Base-by-base conservation (phyloP, 2,329 filamentous ascomycete species). In the Emmonsia crescens region DNA sequence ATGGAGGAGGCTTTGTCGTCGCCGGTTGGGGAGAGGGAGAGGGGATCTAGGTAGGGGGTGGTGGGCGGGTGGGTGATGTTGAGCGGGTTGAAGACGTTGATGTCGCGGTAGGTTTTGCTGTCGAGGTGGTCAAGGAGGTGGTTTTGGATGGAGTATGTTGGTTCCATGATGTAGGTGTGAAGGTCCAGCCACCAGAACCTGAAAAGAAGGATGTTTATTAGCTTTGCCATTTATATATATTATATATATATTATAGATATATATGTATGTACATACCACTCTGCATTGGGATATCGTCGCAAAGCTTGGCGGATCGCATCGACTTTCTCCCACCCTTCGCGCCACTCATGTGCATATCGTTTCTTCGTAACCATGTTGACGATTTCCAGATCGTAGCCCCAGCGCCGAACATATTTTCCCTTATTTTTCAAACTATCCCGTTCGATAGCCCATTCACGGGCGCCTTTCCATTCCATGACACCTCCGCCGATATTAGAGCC, bases 171-270 rank as follows among this genome's bases (percentile, higher is more conserved):
- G 76, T 93, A 95, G 2, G 94, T 99, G 77, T 96, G 96, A 46
- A 97, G 84, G 74, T 99, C 94, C 62, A 99, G 82, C 93, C 94
- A 99, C 94, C 94, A 99, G 71, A 99, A 94, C 92, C 92, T 96
- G 72, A 62, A 68, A 66, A 62, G 57, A 60, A 10, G 33, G 33
- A n/a, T 42, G 31, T 44, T 21, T 29, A 24, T 19, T 38, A 44
- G n/a, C 33, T 5, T 31, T 29, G n/a, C 10, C 10, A 8, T 38
- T 24, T 55, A 2, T 31, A 27, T 51, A 14, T 16, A 29, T 29
- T 29, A 27, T 29, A 4, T 51, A 2, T 14, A 14, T 38, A 8
- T 14, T 14, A 8, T 8, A 14, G 36, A 38, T 8, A 8, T 2
- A 38, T 27, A 2, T 4, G 10, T 16, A 29, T 42, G 60, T 46